Base-by-base conservation (phyloP, 176 grass and related monocot genomes). In the Aegilops tauschii region DNA sequence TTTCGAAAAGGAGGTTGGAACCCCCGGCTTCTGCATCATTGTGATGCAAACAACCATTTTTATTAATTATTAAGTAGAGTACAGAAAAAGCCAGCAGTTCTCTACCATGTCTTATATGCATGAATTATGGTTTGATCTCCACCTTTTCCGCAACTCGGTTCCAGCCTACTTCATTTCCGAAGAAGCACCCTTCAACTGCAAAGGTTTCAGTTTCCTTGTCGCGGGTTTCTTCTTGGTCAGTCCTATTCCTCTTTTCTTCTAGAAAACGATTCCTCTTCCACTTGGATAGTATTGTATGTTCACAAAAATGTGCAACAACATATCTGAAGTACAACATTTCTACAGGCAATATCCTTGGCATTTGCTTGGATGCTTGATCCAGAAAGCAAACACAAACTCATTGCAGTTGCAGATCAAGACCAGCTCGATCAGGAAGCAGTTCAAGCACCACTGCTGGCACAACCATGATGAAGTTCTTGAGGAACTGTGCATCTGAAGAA, bases 101-200 rank as follows among this genome's bases (percentile, higher is more conserved):
- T 49, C 45, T 37, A 39, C 14, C 21, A 73, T 69, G 8, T 52
- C 27, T 1, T 27, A 5, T 66, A 12, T 47, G 34, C 23, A 82
- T 32, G 39, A 65, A 62, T 23, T 81, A 58, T 78, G 18, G 18
- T 50, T 54, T 72, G 4, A 78, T 30, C 34, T 79, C 10, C 9
- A 7, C 63, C 54, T 72, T n/a, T 61, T 50, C 18, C 31, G 12
- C 68, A 17, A 66, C 18, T 70, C 14, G 54, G 2, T 83, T 90
- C 40, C 89, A 98, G 95, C 91, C 74, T 83, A 90, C 78, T 98
- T 98, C 77, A 95, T 93, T 84, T 98, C 95, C 79, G 70, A 78
- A 84, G 44, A 93, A 77, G 86, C 95, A 17, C 65, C 88, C 32
- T 95, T 93, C 65, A 76, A 92, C 34, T 93, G 87, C 73, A 93